Evolutionary conservation across 1,284 basidiomycete genomes (phyloP), one percentile per base, ranked within the genome.

Genomic region (Boletus subluridellus): DNA sequence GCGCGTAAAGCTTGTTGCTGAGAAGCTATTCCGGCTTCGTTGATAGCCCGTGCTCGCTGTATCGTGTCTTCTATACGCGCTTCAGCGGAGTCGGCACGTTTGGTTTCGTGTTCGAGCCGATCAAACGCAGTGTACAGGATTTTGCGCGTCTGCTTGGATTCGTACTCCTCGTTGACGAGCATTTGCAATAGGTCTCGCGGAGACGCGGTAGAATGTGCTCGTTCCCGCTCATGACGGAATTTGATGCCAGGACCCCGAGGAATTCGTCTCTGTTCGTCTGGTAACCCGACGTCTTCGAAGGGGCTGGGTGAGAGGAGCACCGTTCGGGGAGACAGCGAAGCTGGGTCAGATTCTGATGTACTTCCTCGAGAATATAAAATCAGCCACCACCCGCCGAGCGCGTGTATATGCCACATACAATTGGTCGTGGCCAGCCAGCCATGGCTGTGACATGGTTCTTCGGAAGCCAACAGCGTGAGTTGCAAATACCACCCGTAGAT

Each of bases 111-210:
- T 37, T 83, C 78, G 49, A 86, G 73, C 45, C 82, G 77, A 37
- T 81, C 80, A 5, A 81, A 76, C 11, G 82, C 79, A 4, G 76
- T 72, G 56, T 80, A 77, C 5, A 89, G 71, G 26, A 78, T 74
- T 62, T 79, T 79, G 51, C 81, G 80, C 58, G 85, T 76, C 60
- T 80, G 79, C 32, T 76, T 74, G 8, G 77, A 73, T 62, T 88
- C 83, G 58, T 81, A 78, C 59, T 85, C 83, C 52, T 84, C 82
- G 48, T 76, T 77, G 49, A 85, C 74, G 45, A 87, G 75, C 39
- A 82, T 69, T 14, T 74, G 71, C 42, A 85, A 62, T 4, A 86
- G 72, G 58, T 84, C 83, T 4, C 74, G 66, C 9, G 70, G 63
- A n/a, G 75, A 69, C 5, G 69, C 60, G 21, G 66, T 62, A 1